Evolutionary conservation across 148 eudicot species (phyloP).

Genomic region (Drosera capensis): DNA sequence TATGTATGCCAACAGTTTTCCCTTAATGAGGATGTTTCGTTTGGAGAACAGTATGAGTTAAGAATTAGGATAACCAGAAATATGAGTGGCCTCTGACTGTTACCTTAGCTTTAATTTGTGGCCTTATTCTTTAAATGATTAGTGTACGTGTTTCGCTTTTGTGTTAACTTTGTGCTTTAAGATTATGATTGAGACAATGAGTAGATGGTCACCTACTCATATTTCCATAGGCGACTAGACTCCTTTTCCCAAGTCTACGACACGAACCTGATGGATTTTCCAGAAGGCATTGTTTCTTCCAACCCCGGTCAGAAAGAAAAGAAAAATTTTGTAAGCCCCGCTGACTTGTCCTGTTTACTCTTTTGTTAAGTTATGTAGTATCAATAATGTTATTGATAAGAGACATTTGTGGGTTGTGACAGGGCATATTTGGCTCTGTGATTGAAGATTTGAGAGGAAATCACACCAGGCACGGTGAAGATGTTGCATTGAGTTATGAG

Average conservation of each 20-base stretch:
- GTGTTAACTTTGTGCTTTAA: no score
- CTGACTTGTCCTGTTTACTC: no score
- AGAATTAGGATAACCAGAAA: no score
- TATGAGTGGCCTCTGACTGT: neutral
- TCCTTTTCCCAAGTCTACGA: constrained; percentile 42
- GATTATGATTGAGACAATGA: no score
- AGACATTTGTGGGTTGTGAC: neutral
- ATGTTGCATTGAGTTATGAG: constrained; percentile 30
- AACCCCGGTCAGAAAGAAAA: constrained; percentile 50
- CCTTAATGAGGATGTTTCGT: no score
- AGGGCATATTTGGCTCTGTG: constrained; percentile 73
- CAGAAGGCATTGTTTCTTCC: constrained; percentile 26
- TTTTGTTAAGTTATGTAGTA: no score
- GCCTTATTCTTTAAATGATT: neutral
- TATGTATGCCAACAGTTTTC: no score
- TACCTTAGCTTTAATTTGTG: neutral
- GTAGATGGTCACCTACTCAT: no score
- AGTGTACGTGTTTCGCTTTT: no score
- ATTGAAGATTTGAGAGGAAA: constrained; percentile 48
- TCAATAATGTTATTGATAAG: no score
- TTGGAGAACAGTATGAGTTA: no score
- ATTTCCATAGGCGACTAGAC: constrained; percentile 48
- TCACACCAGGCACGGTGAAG: constrained; percentile 39
- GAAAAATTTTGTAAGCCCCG: constrained; percentile 77
- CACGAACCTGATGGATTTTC: constrained; percentile 24